Conservation (phyloP, 108 stramenopile genomes). For the Nitzschia sp. region DNA sequence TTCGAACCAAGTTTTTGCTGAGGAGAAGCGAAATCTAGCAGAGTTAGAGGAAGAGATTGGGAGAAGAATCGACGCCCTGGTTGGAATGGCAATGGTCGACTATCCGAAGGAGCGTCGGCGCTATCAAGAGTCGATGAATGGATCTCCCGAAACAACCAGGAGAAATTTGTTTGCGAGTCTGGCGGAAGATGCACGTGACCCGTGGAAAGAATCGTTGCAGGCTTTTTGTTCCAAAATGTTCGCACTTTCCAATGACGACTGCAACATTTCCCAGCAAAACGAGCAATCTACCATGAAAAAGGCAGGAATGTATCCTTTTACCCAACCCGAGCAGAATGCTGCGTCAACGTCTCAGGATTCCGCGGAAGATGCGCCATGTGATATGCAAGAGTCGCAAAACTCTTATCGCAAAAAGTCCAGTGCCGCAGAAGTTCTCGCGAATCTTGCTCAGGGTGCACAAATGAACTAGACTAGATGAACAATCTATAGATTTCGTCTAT, state of each 20-base stretch:
- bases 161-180: not conserved
- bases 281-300: not conserved
- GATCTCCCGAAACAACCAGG: not conserved
- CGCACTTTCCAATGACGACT: no score
- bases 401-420: slow-evolving; percentile 3
- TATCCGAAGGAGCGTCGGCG: not conserved
- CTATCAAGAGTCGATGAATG: not conserved
- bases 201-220: slow-evolving; percentile 10
- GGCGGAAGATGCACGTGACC: not conserved
- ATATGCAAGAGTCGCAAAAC: not conserved
- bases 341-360: not conserved
- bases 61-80: slow-evolving; percentile 29
- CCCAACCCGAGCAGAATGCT: not conserved
- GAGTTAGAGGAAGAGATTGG: slow-evolving; percentile 36
- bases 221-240: slow-evolving; percentile 2
- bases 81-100: slow-evolving; percentile 7
- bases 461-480: no score
- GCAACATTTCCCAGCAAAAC: not conserved
- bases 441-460: not conserved
- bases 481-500: no score
- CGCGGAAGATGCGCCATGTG: not conserved
- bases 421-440: slow-evolving; percentile 4
- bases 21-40: slow-evolving; percentile 30
- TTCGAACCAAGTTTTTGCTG: slow-evolving; percentile 9
- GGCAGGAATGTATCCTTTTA: not conserved